Conservation (phyloP, 129 eudicot genomes). For the carrot (Daucus carota) region DH1_v3.0 NC_030385.2:42312501-42313000, state of each 20-base stretch:
- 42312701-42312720: slow-evolving; percentile 53
- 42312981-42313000: background rate
- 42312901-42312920: slow-evolving; percentile 16
- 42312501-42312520: background rate
- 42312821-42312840: slow-evolving; percentile 78
- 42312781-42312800: slow-evolving; percentile 50
- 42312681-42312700: slow-evolving; percentile 89
- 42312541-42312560: background rate
- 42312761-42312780: slow-evolving; percentile 61
- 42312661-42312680: slow-evolving; percentile 95
- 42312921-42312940: slow-evolving; percentile 22
- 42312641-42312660: slow-evolving; percentile 82
- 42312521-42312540: background rate
- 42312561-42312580: background rate
- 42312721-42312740: slow-evolving; percentile 76
- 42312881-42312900: slow-evolving; percentile 30
- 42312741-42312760: slow-evolving; percentile 97
- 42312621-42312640: slow-evolving; percentile 4
- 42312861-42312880: slow-evolving; percentile 79
- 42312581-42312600: background rate
- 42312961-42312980: slow-evolving; percentile 19
- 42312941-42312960: slow-evolving; percentile 12
- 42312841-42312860: slow-evolving; percentile 96
- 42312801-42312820: slow-evolving; percentile 84
- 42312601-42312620: background rate